Base-by-base conservation (phyloP, 306 rosid species). In the Canavalia ensiformis region DNA sequence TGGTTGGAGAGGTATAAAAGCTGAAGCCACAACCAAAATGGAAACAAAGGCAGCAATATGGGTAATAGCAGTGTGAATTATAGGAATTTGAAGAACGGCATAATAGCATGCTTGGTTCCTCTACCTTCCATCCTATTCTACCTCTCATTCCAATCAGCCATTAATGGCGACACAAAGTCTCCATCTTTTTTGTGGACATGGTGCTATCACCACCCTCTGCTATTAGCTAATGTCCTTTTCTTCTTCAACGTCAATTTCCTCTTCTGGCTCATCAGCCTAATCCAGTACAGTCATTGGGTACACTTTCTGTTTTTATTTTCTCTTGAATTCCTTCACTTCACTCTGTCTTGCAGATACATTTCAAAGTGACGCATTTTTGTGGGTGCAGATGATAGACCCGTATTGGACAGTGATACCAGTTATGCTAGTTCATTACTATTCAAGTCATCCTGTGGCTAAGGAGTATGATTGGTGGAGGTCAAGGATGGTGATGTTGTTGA, bases 401-500 rank as follows among this genome's bases (percentile, higher is more conserved):
- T 94, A 90, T 76, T 94, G 97, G 98, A 90, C 97, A 1, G 90
- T 92, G 89, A 92, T 95, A 37, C 98, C 98, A 0, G 85, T 92
- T 54, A 90, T 92, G 95, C 80, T 95, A 46, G 89, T 82, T 72
- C 90, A 92, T 79, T 95, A 84, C 91, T 90, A 84, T 49, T 75
- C 91, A 12, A 64, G 84, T 28, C 97, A 95, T 81, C 98, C 98
- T 77, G 58, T 91, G 88, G 94, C 78, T 65, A 62, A 18, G 25
- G 25, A 88, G n/a, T 92, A 82, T 77, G 12, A 88, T 74, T 65
- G 72, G 81, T 89, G 88, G 95, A 88, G 97, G 75, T 95, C 97
- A 7, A 89, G 82, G 82, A 87, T 86, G 0, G 87, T 81, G 33
- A 88, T 90, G 0, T 50, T 86, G 74, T 45, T 95, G 91, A 95